Evolutionary conservation across 2,329 filamentous ascomycete species (phyloP).

Genomic region (Apiospora arundinis): DNA sequence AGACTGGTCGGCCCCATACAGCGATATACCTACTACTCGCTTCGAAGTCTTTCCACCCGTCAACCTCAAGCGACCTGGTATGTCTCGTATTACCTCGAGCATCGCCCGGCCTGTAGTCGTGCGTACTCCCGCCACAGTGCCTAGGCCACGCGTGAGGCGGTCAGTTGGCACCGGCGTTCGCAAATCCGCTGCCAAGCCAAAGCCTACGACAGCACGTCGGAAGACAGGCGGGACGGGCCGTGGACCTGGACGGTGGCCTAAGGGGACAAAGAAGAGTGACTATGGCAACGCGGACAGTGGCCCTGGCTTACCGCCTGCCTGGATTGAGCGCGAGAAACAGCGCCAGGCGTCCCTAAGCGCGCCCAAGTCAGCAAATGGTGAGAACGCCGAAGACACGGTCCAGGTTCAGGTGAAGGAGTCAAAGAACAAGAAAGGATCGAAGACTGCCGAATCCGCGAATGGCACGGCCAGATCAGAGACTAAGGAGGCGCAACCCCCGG

Average conservation of each 20-base stretch:
- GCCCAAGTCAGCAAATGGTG: constrained; percentile 24
- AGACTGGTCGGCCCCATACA: constrained; percentile 55
- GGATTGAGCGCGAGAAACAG: constrained; percentile 47
- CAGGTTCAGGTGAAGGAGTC: constrained; percentile 47
- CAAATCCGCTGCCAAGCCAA: constrained; percentile 48
- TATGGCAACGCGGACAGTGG: constrained; percentile 72
- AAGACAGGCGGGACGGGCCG: constrained; percentile 68
- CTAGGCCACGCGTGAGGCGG: constrained; percentile 46
- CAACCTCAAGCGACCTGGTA: constrained; percentile 53
- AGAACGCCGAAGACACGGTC: constrained; percentile 39
- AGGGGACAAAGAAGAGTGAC: constrained; percentile 72
- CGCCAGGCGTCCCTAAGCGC: constrained; percentile 13
- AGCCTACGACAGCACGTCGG: constrained; percentile 51
- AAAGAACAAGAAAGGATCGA: constrained; percentile 37
- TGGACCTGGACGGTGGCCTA: constrained; percentile 70
- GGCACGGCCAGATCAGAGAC: constrained; percentile 33
- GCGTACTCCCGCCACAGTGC: constrained; percentile 39
- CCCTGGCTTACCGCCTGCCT: constrained; percentile 66
- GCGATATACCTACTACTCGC: constrained; percentile 69
- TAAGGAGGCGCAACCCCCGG: constrained; percentile 22
- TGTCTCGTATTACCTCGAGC: constrained; percentile 49
- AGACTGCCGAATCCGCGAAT: constrained; percentile 32
- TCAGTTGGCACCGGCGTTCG: constrained; percentile 40
- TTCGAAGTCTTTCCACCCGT: constrained; percentile 82
- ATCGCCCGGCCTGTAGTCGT: constrained; percentile 39